Evolutionary conservation across 768 basidiomycete genomes (phyloP).

Genomic region (Xanthoconium purpureum): DNA sequence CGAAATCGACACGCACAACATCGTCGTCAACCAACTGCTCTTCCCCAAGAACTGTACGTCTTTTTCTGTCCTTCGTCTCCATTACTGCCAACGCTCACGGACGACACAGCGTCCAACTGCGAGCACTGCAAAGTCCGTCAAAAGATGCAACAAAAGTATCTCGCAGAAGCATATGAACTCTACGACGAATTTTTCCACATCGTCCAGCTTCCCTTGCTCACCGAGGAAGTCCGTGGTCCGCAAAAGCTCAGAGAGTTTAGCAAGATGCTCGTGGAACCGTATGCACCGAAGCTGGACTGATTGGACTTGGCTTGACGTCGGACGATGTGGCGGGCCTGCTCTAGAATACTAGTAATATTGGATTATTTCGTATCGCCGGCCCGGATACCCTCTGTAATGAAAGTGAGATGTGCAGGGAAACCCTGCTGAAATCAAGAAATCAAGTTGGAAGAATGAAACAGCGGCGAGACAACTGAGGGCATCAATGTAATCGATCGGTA

Average conservation of each 20-base stretch:
- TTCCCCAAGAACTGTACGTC: conserved; percentile 85
- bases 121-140: conserved; percentile 93
- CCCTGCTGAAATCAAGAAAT: too few relatives aligned
- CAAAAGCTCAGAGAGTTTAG: conserved; percentile 92
- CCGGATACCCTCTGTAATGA: conserved; percentile 12
- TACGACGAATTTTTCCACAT: conserved; percentile 99
- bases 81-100: neutral
- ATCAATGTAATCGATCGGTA: too few relatives aligned
- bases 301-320: neutral
- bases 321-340: neutral
- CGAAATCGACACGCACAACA: conserved; percentile 98
- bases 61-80: neutral
- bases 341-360: conserved; percentile 1
- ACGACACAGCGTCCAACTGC: conserved; percentile 73
- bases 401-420: too few relatives aligned
- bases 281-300: conserved; percentile 44
- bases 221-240: conserved; percentile 95
- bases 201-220: conserved; percentile 85
- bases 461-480: neutral
- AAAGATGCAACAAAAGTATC: conserved; percentile 98
- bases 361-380: conserved; percentile 6
- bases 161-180: conserved; percentile 92
- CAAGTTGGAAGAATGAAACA: too few relatives aligned
- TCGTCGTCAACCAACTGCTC: conserved; percentile 95
- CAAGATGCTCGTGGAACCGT: conserved; percentile 85